Evolutionary conservation across 1,284 basidiomycete genomes (phyloP).

Genomic region (Papiliotrema nemorosa): DNA sequence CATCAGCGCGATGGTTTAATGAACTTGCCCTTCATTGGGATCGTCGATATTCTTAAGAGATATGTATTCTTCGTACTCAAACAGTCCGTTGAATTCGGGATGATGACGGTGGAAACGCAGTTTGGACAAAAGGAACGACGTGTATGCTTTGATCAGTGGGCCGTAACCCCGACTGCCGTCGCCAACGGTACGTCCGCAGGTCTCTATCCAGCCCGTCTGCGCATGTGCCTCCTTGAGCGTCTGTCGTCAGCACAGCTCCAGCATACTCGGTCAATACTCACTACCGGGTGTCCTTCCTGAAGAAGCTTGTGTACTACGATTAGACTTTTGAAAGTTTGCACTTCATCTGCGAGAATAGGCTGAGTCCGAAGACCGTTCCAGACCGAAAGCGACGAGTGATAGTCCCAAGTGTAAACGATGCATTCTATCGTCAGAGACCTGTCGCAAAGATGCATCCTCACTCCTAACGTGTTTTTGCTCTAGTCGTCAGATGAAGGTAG

Average conservation of each 20-base stretch:
- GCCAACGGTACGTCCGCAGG: slow-evolving; percentile 77
- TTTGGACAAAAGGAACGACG: slow-evolving; percentile 90
- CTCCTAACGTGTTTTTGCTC: slow-evolving; percentile 98
- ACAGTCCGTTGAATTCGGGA: slow-evolving; percentile 92
- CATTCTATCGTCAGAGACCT: slow-evolving; percentile 60
- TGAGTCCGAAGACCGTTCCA: slow-evolving; percentile 94
- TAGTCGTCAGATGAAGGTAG: not conserved
- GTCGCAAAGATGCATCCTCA: slow-evolving; percentile 53
- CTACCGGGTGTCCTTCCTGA: slow-evolving; percentile 90
- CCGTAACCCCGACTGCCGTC: slow-evolving; percentile 84
- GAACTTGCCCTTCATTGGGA: slow-evolving; percentile 87
- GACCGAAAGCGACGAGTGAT: slow-evolving; percentile 92
- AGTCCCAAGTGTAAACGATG: slow-evolving; percentile 97
- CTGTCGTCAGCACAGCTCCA: slow-evolving; percentile 50
- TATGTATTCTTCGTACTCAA: slow-evolving; percentile 96
- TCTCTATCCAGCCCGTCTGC: slow-evolving; percentile 95
- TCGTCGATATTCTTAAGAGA: slow-evolving; percentile 94
- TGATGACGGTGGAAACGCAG: slow-evolving; percentile 88
- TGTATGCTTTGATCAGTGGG: slow-evolving; percentile 86
- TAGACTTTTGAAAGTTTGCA: slow-evolving; percentile 93
- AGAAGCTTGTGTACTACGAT: slow-evolving; percentile 94
- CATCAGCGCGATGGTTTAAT: slow-evolving; percentile 8
- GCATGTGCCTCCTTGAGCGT: slow-evolving; percentile 91
- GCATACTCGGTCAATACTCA: slow-evolving; percentile 50
- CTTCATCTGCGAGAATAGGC: slow-evolving; percentile 88